These are phyloP conservation scores for Fusarium nanum DNA, from an alignment of 2,329 filamentous ascomycete genomes.

Conservation along the genomic window DNA sequence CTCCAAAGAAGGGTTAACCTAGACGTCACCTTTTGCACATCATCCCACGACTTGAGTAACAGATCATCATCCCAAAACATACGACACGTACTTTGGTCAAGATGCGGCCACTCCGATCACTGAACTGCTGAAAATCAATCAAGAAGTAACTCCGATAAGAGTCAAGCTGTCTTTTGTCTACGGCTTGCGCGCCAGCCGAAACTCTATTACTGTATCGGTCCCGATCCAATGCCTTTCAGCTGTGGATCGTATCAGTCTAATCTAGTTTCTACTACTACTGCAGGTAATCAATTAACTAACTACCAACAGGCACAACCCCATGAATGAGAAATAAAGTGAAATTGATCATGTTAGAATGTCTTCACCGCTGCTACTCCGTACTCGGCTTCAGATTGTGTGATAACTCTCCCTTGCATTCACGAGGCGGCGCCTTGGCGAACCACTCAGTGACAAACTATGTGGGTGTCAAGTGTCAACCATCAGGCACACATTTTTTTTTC, in stretches of 20 bases:
- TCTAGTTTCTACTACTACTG: neutral
- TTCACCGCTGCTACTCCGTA: slow-evolving; percentile 29
- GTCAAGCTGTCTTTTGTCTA: neutral
- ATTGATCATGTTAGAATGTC: slow-evolving; percentile 12
- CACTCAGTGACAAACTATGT: slow-evolving; percentile 8
- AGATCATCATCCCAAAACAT: slow-evolving; percentile 25
- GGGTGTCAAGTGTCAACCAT: slow-evolving; percentile 26
- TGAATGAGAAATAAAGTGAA: neutral
- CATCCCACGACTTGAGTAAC: slow-evolving; percentile 24
- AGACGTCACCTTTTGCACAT: slow-evolving; percentile 30
- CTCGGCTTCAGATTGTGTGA: slow-evolving; percentile 17
- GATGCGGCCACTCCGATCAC: neutral
- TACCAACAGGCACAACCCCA: slow-evolving; percentile 7
- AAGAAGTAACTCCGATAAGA: slow-evolving; percentile 12
- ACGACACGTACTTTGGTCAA: slow-evolving; percentile 1
- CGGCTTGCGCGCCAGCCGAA: slow-evolving; percentile 28
- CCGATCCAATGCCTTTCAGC: neutral
- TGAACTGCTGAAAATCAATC: neutral
- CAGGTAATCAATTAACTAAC: slow-evolving; percentile 6
- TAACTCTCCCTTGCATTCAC: slow-evolving; percentile 39
- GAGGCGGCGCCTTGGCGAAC: slow-evolving; percentile 27
- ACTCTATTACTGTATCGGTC: slow-evolving; percentile 14
- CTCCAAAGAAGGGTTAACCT: slow-evolving; percentile 27
- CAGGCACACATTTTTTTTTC: slow-evolving; percentile 5
- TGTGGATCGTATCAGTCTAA: neutral